Percentiles rank a stretch among this genome's conserved stretches.
phyloP scores from a whole-genome alignment of 192 early-diverging fungal species.

The Borealophlyctis nickersoniae region DNA sequence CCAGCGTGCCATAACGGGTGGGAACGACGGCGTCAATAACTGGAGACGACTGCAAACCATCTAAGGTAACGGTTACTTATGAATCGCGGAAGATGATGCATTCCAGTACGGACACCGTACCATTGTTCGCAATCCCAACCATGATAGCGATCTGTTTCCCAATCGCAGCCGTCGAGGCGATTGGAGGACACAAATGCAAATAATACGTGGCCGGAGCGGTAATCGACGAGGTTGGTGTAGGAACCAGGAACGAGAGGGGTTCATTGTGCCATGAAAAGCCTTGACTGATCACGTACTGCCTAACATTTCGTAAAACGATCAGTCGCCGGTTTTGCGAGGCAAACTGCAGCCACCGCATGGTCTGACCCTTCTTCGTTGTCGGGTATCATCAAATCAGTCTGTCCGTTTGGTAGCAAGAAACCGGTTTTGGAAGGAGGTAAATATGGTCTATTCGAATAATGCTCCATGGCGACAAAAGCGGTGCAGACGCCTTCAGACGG shows the following conservation, averaged over 20 bases:
- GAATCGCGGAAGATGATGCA: not conserved
- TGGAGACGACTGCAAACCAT: not conserved
- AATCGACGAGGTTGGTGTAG: too few species aligned
- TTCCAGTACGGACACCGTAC: not conserved
- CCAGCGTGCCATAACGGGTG: not conserved
- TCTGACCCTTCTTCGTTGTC: not conserved
- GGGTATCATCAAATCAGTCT: not conserved
- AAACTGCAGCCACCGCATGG: not conserved
- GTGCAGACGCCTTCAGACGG: not conserved
- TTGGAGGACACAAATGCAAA: not conserved
- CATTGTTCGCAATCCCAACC: not conserved
- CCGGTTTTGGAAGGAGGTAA: not conserved
- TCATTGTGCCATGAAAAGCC: conserved; percentile 6
- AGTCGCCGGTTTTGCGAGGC: not conserved
- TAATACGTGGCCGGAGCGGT: too few species aligned
- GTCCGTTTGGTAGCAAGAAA: conserved; percentile 10
- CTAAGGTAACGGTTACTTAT: not conserved
- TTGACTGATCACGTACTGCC: conserved; percentile 3
- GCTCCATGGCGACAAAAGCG: conserved; percentile 5
- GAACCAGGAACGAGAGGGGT: too few species aligned
- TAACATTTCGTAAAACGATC: too few species aligned
- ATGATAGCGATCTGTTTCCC: not conserved
- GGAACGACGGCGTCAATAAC: not conserved
- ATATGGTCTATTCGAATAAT: not conserved
- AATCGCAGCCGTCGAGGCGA: not conserved